These are phyloP conservation scores for Coemansia sp. DNA, from an alignment of 192 early-diverging fungal species.

Conservation along the genomic window DNA sequence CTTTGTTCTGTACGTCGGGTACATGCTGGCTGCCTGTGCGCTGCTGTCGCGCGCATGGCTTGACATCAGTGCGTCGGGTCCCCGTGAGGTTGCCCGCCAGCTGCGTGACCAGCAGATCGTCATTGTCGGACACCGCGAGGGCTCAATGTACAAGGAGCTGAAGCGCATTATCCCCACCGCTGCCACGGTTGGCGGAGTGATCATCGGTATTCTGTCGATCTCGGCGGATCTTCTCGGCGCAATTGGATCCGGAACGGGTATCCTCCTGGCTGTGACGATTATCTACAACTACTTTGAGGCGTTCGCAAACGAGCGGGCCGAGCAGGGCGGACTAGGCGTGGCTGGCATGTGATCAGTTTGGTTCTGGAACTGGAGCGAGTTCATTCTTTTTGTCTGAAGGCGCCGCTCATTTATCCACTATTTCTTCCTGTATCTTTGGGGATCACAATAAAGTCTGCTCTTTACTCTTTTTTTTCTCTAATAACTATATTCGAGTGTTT, in stretches of 20 bases:
- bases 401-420: background rate
- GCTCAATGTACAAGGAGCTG: slow-evolving; percentile 99
- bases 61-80: slow-evolving; percentile 96
- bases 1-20: slow-evolving; percentile 89
- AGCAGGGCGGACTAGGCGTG: slow-evolving; percentile 49
- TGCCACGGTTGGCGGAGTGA: slow-evolving; percentile 95
- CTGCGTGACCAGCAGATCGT: slow-evolving; percentile 97
- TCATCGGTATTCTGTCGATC: slow-evolving; percentile 93
- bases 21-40: slow-evolving; percentile 95
- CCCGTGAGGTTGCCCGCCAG: slow-evolving; percentile 96
- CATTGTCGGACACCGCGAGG: slow-evolving; percentile 91
- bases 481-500: no score
- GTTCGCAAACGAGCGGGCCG: slow-evolving; percentile 88
- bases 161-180: slow-evolving; percentile 98
- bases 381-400: background rate
- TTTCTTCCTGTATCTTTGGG: background rate
- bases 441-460: no score
- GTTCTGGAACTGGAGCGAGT: background rate
- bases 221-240: slow-evolving; percentile 96
- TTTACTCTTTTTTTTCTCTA: no score
- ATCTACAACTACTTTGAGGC: slow-evolving; percentile 99
- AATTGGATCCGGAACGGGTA: slow-evolving; percentile 99
- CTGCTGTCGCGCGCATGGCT: slow-evolving; percentile 99
- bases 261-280: slow-evolving; percentile 95
- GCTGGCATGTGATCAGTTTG: slow-evolving; percentile 34